A percentile compares a stretch with the other conserved stretches of the same genome.
These are phyloP conservation scores for Cryptosporidium sp. DNA, from an alignment of 169 alveolate species.

Conservation along the genomic window DNA sequence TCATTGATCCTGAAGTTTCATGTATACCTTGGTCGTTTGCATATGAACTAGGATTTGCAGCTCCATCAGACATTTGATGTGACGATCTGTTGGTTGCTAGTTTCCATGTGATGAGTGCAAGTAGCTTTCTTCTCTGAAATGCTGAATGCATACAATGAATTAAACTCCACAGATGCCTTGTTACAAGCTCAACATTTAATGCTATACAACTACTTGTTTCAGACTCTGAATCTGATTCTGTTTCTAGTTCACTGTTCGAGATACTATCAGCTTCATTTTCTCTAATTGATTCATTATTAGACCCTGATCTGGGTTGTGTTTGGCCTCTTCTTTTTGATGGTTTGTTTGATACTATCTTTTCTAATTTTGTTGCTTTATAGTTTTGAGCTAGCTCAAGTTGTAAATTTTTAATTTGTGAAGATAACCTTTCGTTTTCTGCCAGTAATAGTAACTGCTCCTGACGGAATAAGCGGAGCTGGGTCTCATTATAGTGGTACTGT, in stretches of 20 bases:
- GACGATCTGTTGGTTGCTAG: constrained; percentile 16
- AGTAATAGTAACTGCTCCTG: constrained; percentile 80
- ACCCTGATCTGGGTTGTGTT: constrained; percentile 26
- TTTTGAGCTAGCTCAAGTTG: constrained; percentile 73
- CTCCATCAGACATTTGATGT: constrained; percentile 67
- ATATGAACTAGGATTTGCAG: constrained; percentile 30
- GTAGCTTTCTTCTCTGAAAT: constrained; percentile 62
- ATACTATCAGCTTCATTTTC: constrained; percentile 36
- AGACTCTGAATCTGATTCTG: constrained; percentile 70
- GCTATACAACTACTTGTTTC: constrained; percentile 74
- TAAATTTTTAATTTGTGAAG: constrained; percentile 76
- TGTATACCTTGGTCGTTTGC: constrained; percentile 49
- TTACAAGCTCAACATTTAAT: constrained; percentile 72
- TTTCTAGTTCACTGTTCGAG: constrained; percentile 54
- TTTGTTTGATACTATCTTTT: constrained; percentile 27
- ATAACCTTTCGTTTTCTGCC: constrained; percentile 81
- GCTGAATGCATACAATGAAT: constrained; percentile 51
- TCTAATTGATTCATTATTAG: constrained; percentile 6
- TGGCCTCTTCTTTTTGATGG: constrained; percentile 46
- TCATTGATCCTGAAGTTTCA: constrained; percentile 31
- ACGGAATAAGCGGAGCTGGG: constrained; percentile 80
- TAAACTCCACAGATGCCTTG: constrained; percentile 62
- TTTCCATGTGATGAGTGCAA: constrained; percentile 62
- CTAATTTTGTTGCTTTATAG: constrained; percentile 50
- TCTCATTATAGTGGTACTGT: constrained; percentile 75